Evolutionary conservation across 1,139 yeast genomes (phyloP), one percentile per base, ranked within the genome.

Genomic region (Sugiyamaella grinbergsii): DNA sequence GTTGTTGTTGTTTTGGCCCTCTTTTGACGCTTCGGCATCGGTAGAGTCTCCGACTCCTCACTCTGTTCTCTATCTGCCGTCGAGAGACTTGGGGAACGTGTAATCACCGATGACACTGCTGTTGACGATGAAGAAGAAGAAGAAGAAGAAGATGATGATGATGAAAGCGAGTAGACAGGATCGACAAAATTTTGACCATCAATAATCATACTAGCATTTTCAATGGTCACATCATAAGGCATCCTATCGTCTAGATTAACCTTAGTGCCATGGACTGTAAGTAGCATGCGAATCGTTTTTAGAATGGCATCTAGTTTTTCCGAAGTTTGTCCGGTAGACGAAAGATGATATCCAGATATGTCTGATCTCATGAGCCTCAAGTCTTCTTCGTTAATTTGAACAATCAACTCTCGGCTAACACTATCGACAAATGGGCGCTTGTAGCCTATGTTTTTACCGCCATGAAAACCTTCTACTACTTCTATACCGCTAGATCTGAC

Each of bases 361-460:
- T 49, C 39, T 36, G 37, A 50, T 15, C 37, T 52, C 45, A 29
- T 49, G 31, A 34, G 23, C 41, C 31, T 40, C 23, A 29, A 39
- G 34, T n/a, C 47, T 23, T 55, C 60, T 5, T 54, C 55, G 10
- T 76, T 75, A 11, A 84, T 66, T 63, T 87, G 90, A 38, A 86
- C 64, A 1, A 83, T 67, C 50, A 87, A 67, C 20, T 72, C 76
- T 42, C 91, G 67, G 22, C 29, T 32, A 0, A 74, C 71, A 45
- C 71, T 72, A 59, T 80, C 84, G 5, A 82, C 68, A 61, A 66
- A 79, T 0, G 93, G 93, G 43, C 94, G 71, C 43, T 76, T 71
- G 64, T 86, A 86, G 41, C 50, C 50, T n/a, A 48, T 40, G 33
- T 51, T 40, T 41, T 55, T 26, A 13, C 36, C 41, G 6, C 47